Evolutionary conservation across 208 protist species (phyloP).

Genomic region (Eutreptiella sp.): DNA sequence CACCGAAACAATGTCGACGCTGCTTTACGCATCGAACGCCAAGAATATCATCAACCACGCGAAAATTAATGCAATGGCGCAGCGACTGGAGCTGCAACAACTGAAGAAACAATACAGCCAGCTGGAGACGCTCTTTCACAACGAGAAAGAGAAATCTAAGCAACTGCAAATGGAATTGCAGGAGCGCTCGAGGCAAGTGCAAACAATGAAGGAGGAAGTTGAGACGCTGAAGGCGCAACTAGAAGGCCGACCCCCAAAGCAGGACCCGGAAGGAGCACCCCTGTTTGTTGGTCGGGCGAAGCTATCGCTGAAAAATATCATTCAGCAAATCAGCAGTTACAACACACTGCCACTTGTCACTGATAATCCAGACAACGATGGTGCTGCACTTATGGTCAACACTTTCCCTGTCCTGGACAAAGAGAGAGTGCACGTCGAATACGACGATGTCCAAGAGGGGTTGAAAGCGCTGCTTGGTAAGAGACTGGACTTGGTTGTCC

Average conservation of each 20-base stretch:
- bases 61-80: slow-evolving; percentile 51
- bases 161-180: neutral
- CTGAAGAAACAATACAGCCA: slow-evolving; percentile 40
- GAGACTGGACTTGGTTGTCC: slow-evolving; percentile 21
- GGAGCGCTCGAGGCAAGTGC: neutral
- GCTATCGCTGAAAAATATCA: slow-evolving; percentile 13
- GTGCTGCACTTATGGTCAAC: slow-evolving; percentile 9
- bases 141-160: slow-evolving; percentile 1
- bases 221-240: neutral
- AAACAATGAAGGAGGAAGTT: slow-evolving; percentile 7
- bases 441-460: too few relatives aligned
- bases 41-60: slow-evolving; percentile 67
- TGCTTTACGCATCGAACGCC: slow-evolving; percentile 69
- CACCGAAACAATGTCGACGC: slow-evolving; percentile 60
- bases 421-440: too few relatives aligned
- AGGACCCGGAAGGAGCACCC: neutral
- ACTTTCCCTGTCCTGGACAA: slow-evolving; percentile 22
- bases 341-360: slow-evolving; percentile 8
- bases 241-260: too few relatives aligned
- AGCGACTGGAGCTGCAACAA: slow-evolving; percentile 57
- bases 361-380: neutral
- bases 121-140: slow-evolving; percentile 1
- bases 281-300: slow-evolving; percentile 10
- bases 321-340: slow-evolving; percentile 14
- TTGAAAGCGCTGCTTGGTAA: too few relatives aligned